These are phyloP conservation scores for Trichoderma parareesei DNA, from an alignment of 495 filamentous ascomycete species.

Conservation along the genomic window DNA sequence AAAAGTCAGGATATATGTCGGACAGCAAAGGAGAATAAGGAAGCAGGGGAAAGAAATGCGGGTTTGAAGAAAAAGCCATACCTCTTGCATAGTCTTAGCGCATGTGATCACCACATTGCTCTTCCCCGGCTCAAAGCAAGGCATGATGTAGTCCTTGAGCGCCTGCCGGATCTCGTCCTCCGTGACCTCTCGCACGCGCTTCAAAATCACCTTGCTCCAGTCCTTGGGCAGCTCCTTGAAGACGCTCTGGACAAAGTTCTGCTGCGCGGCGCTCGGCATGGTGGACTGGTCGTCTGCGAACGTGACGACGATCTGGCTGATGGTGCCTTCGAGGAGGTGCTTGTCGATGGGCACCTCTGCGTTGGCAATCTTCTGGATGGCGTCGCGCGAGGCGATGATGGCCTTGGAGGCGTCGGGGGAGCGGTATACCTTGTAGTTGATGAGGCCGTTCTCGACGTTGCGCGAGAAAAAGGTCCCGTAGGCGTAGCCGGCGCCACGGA, in stretches of 20 bases:
- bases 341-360: conserved; percentile 63
- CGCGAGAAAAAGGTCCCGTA: conserved; percentile 74
- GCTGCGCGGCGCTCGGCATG: conserved; percentile 67
- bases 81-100: conserved; percentile 74
- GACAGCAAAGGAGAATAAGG: neutral
- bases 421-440: conserved; percentile 77
- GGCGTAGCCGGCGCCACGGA: conserved; percentile 85
- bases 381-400: conserved; percentile 64
- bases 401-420: conserved; percentile 86
- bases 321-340: conserved; percentile 79
- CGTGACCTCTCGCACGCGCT: conserved; percentile 64
- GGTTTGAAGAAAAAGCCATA: conserved; percentile 32
- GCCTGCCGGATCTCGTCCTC: conserved; percentile 69
- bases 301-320: conserved; percentile 74
- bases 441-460: conserved; percentile 66
- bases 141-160: conserved; percentile 66
- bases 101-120: conserved; percentile 87
- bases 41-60: no score
- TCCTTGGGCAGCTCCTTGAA: conserved; percentile 67
- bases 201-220: conserved; percentile 68
- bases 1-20: conserved; percentile 7
- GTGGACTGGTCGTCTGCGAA: conserved; percentile 84
- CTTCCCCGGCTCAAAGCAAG: conserved; percentile 65
- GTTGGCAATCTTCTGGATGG: conserved; percentile 45
- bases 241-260: conserved; percentile 75